phyloP scores from a whole-genome alignment of 352 stramenopile genomes.

The Globisporangium nagaii region DNA sequence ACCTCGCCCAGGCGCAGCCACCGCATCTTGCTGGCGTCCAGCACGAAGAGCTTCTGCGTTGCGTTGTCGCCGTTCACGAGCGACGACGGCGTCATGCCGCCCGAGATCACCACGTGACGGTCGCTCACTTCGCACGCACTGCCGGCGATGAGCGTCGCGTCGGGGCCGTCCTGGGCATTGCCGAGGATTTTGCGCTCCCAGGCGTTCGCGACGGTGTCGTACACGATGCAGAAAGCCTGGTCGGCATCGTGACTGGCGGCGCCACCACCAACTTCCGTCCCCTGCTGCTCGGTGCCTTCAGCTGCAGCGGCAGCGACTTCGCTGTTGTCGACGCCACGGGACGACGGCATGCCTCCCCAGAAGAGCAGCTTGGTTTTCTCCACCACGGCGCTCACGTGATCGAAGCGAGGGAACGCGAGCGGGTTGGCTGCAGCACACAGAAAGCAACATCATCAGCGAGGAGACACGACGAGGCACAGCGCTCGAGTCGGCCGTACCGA shows the following conservation, averaged over 20 bases:
- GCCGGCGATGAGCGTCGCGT: constrained; percentile 36
- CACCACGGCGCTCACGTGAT: constrained; percentile 55
- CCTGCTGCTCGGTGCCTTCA: too few species aligned
- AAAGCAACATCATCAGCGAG: too few species aligned
- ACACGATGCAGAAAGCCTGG: constrained; percentile 27
- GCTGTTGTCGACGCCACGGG: constrained; percentile 19
- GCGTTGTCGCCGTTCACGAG: constrained; percentile 29
- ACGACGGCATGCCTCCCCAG: constrained; percentile 53
- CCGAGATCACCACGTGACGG: constrained; percentile 51
- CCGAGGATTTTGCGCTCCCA: constrained; percentile 39
- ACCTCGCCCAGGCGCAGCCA: constrained; percentile 53
- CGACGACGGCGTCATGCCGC: constrained; percentile 40
- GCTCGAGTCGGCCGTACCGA: constrained; percentile 31
- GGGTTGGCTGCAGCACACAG: constrained; percentile 9
- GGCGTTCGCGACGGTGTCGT: constrained; percentile 37
- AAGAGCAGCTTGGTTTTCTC: constrained; percentile 46
- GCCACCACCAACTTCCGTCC: too few species aligned
- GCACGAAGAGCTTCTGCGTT: constrained; percentile 47
- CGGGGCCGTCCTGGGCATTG: constrained; percentile 24
- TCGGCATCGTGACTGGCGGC: too few species aligned
- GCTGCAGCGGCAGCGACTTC: too few species aligned
- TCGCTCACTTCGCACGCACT: constrained; percentile 45
- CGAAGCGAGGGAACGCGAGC: constrained; percentile 29
- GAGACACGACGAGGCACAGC: too few species aligned
- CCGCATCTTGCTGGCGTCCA: constrained; percentile 37